Evolutionary conservation across 192 early-diverging fungal genomes (phyloP), one percentile per base, ranked within the genome.

Genomic region (Mortierella alpina): DNA sequence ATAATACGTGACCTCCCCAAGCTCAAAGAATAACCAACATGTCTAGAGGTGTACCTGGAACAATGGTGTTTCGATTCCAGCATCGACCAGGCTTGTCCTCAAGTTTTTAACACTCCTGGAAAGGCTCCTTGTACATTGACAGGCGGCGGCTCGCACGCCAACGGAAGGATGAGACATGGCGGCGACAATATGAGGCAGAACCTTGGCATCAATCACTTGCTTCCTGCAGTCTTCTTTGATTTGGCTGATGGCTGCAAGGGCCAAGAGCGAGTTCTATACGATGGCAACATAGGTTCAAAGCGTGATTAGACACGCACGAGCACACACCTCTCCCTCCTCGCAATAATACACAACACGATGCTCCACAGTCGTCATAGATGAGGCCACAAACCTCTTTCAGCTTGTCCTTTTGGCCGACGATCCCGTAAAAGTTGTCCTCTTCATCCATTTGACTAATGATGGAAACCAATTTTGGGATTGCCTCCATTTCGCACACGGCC

Each of bases 71-170:
- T 88, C 90, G 1, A 96, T 84, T 31, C 92, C 91, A 13, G 89
- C 92, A 77, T 97, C 95, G 13, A 96, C 90, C 12, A 96, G 84
- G 47, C 83, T 85, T 1, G 95, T 97, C 51, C 95, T 85, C 45
- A 97, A 74, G 55, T 88, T 87, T 62, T 90, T 92, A 12, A 95
- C 91, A 54, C 88, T 90, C 17, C 95, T 86, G 22, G 93, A 95
- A 10, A 97, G 83, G 15, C 89, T 91, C 50, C 90, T 83, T n/a
- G 89, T 86, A 64, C 94, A 95, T 69, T 92, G 87, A 68, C 95
- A 96, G 12, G 95, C 93, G 0, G 95, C 94, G 13, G 86, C 68
- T 10, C 95, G 88, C 39, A 96, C 82, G 20, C 83, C 76, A 20
- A 84, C 73, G 20, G 75, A 74, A 47, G 86, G 80, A 83, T 89